A percentile compares a stretch with the other conserved stretches of the same genome.
Conservation (phyloP, 2,329 filamentous ascomycete species). For the Thelonectria rubi region DNA sequence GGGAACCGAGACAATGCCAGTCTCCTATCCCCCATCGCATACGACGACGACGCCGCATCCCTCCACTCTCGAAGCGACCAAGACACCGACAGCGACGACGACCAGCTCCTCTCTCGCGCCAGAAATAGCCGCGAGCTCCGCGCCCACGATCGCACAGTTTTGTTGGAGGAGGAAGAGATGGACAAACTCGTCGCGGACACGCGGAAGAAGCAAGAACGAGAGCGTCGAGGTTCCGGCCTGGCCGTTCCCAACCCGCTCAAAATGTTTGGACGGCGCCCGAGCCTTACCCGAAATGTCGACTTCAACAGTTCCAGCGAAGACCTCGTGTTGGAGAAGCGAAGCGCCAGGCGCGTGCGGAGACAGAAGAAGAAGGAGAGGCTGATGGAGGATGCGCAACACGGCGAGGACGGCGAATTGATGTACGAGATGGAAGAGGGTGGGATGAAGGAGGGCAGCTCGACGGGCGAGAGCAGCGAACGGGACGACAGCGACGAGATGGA, state of each 20-base stretch:
- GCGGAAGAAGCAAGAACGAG: slow-evolving; percentile 59
- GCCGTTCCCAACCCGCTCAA: slow-evolving; percentile 61
- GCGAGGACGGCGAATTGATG: slow-evolving; percentile 81
- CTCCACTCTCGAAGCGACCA: slow-evolving; percentile 74
- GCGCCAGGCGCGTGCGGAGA: slow-evolving; percentile 59
- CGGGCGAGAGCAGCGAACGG: slow-evolving; percentile 69
- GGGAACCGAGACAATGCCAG: slow-evolving; percentile 49
- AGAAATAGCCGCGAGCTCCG: slow-evolving; percentile 76
- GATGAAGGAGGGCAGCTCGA: slow-evolving; percentile 72
- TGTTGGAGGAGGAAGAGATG: slow-evolving; percentile 79
- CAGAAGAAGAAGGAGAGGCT: slow-evolving; percentile 63
- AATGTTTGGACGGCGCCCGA: slow-evolving; percentile 51
- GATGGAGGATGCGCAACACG: slow-evolving; percentile 63
- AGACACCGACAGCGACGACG: slow-evolving; percentile 80
- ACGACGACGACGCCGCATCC: slow-evolving; percentile 75
- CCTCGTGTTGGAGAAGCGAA: slow-evolving; percentile 59
- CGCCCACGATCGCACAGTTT: slow-evolving; percentile 73
- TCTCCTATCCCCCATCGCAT: slow-evolving; percentile 69
- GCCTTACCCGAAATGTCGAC: slow-evolving; percentile 47
- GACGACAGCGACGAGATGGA: slow-evolving; percentile 68
- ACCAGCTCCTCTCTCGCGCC: slow-evolving; percentile 71
- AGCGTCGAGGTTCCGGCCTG: slow-evolving; percentile 60
- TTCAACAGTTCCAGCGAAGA: slow-evolving; percentile 59
- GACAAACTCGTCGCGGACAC: slow-evolving; percentile 67
- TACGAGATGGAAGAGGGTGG: slow-evolving; percentile 90